These are phyloP conservation scores for Aspergillus felis DNA, from an alignment of 2,329 filamentous ascomycete species.

Conservation along the genomic window DNA sequence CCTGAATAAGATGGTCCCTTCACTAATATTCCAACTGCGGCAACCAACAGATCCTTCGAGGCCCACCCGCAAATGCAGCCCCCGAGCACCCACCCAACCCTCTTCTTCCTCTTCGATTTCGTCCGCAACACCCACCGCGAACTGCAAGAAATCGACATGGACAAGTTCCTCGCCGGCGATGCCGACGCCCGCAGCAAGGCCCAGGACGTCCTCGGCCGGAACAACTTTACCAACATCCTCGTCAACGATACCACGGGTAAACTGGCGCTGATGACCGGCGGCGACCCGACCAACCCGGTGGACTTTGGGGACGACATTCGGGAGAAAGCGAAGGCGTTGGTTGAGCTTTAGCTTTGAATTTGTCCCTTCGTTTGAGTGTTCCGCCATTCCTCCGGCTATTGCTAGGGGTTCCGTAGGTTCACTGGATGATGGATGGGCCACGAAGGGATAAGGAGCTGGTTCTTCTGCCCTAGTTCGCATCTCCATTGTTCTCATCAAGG, in stretches of 20 bases:
- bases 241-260: slow-evolving; percentile 26
- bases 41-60: slow-evolving; percentile 24
- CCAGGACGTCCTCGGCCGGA: slow-evolving; percentile 25
- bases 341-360: neutral
- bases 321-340: slow-evolving; percentile 19
- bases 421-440: neutral
- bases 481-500: neutral
- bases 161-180: slow-evolving; percentile 23
- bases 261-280: slow-evolving; percentile 27
- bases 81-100: slow-evolving; percentile 23
- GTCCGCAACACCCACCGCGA: slow-evolving; percentile 62
- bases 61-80: slow-evolving; percentile 31
- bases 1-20: no score
- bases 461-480: neutral
- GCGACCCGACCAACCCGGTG: slow-evolving; percentile 19
- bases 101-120: slow-evolving; percentile 61
- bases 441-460: neutral
- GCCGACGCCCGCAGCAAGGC: slow-evolving; percentile 9
- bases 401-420: neutral
- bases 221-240: slow-evolving; percentile 23
- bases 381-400: neutral
- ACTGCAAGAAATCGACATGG: slow-evolving; percentile 20
- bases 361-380: neutral
- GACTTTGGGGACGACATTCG: slow-evolving; percentile 28
- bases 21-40: neutral